A percentile compares a stretch with the other conserved stretches of the same genome.
Conservation (phyloP, 1,139 yeast genomes). For the Yamadazyma atlantica region DNA sequence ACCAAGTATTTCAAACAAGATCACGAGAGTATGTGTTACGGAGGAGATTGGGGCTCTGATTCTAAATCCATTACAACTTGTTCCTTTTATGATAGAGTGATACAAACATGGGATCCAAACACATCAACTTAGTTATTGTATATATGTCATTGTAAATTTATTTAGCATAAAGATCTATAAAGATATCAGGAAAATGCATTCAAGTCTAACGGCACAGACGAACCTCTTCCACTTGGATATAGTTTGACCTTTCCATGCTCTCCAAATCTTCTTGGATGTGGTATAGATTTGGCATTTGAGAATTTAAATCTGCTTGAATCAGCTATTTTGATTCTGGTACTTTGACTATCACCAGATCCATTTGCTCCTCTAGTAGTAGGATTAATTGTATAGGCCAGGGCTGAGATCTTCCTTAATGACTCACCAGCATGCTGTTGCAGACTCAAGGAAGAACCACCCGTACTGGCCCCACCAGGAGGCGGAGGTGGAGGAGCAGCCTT, state of each 20-base stretch:
- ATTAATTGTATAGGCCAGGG: constrained; percentile 57
- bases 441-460: constrained; percentile 24
- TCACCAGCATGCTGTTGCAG: constrained; percentile 51
- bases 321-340: constrained; percentile 52
- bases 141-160: too few relatives aligned
- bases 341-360: constrained; percentile 14
- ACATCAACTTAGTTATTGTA: too few relatives aligned
- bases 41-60: constrained; percentile 81
- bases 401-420: constrained; percentile 53
- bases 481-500: constrained; percentile 22
- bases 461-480: constrained; percentile 12
- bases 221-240: constrained; percentile 95
- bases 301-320: constrained; percentile 69
- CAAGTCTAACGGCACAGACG: constrained; percentile 84
- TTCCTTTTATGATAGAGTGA: constrained; percentile 83
- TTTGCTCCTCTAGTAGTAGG: constrained; percentile 13
- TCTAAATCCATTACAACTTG: constrained; percentile 60
- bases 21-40: constrained; percentile 92
- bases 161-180: too few relatives aligned
- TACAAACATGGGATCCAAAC: constrained; percentile 67
- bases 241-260: constrained; percentile 55
- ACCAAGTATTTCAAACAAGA: constrained; percentile 57
- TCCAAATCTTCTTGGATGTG: constrained; percentile 78
- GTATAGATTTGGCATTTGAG: constrained; percentile 65
- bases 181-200: constrained; percentile 26